phyloP scores from a whole-genome alignment of 352 stramenopile genomes.

The Globisporangium polare region DNA sequence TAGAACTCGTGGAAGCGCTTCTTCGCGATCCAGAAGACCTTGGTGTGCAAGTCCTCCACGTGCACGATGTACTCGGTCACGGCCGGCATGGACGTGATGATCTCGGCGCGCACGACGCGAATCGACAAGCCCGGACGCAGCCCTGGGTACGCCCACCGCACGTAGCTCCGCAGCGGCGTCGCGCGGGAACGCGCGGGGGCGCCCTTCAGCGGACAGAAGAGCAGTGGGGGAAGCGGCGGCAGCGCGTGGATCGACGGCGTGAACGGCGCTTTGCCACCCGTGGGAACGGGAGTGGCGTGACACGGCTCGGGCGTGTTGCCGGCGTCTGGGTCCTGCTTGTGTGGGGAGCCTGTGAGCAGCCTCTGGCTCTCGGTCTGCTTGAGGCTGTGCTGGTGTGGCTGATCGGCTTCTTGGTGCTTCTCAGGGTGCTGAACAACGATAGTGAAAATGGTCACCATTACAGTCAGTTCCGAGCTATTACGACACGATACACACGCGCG shows the following conservation, averaged over 20 bases:
- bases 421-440: constrained; percentile 17
- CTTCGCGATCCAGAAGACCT: constrained; percentile 81
- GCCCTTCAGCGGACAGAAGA: constrained; percentile 47
- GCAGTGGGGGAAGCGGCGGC: constrained; percentile 49
- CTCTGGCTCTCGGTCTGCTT: constrained; percentile 26
- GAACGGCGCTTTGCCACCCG: constrained; percentile 15
- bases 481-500: neutral
- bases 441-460: constrained; percentile 1
- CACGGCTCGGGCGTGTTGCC: constrained; percentile 1
- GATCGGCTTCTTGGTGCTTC: constrained; percentile 8
- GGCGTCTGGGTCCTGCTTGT: neutral
- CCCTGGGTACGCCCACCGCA: constrained; percentile 37
- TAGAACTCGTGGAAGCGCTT: constrained; percentile 79
- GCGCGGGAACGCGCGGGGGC: constrained; percentile 26
- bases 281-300: constrained; percentile 11
- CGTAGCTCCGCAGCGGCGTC: constrained; percentile 51
- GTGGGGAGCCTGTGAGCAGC: constrained; percentile 19
- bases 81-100: constrained; percentile 44
- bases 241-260: constrained; percentile 24
- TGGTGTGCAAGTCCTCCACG: constrained; percentile 72
- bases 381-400: constrained; percentile 23
- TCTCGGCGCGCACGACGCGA: constrained; percentile 61
- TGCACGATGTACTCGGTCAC: constrained; percentile 76
- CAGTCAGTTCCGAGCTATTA: neutral
- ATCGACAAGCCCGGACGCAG: constrained; percentile 69